phyloP scores from a whole-genome alignment of 129 eudicot species.

The Rutidosis leptorrhynchoides region DNA sequence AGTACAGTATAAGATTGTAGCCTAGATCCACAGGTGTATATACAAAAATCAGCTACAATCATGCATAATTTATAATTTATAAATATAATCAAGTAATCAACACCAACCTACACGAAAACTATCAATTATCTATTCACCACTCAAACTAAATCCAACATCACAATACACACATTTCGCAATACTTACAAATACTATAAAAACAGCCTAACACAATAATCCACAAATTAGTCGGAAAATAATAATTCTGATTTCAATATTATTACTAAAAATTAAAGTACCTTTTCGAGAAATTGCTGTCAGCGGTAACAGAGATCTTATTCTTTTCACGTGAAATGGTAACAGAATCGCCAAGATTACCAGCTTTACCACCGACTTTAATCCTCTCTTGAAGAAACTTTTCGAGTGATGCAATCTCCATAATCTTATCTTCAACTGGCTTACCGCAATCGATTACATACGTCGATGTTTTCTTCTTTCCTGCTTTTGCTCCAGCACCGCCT shows the following conservation, averaged over 20 bases:
- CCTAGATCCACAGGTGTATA: not conserved
- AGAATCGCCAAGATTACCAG: slow-evolving; percentile 54
- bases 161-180: too few relatives aligned
- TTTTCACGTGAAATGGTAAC: slow-evolving; percentile 49
- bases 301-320: slow-evolving; percentile 48
- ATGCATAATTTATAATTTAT: not conserved
- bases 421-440: slow-evolving; percentile 58
- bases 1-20: too few relatives aligned
- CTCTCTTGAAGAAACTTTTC: slow-evolving; percentile 61
- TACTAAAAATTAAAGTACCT: slow-evolving; percentile 14
- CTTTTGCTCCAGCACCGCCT: slow-evolving; percentile 36
- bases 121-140: too few relatives aligned
- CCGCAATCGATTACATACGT: slow-evolving; percentile 51
- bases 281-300: slow-evolving; percentile 46
- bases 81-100: not conserved
- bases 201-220: too few relatives aligned
- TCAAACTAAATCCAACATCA: too few relatives aligned
- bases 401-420: slow-evolving; percentile 55
- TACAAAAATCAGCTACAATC: not conserved
- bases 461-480: slow-evolving; percentile 45
- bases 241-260: not conserved
- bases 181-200: too few relatives aligned
- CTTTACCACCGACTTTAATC: slow-evolving; percentile 54
- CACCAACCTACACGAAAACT: not conserved
- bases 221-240: not conserved